Percentiles rank a stretch among this genome's conserved stretches.
phyloP scores from a whole-genome alignment of 331 rosid genomes.

The Prunus yedoensis region DNA sequence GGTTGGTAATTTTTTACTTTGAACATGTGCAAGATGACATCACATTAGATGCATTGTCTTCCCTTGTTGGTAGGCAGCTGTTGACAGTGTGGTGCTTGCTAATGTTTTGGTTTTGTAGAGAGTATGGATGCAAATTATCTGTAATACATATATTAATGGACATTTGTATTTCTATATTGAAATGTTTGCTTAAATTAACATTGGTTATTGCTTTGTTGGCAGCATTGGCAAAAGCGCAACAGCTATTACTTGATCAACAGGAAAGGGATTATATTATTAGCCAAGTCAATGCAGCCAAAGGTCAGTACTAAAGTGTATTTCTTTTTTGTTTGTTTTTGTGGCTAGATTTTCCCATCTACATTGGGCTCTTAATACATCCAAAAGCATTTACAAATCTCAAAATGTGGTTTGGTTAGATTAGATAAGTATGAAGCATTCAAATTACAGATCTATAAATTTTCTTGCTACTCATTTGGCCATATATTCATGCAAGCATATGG shows the following conservation, averaged over 20 bases:
- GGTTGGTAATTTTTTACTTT: not conserved
- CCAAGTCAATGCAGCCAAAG: constrained; percentile 93
- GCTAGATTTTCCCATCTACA: not conserved
- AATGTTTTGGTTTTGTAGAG: not conserved
- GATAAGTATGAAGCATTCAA: not conserved
- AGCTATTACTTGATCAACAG: constrained; percentile 83
- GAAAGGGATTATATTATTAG: constrained; percentile 86
- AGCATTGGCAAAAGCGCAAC: constrained; percentile 97
- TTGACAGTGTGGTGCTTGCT: constrained; percentile 3
- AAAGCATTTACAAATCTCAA: not conserved
- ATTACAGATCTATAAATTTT: not conserved
- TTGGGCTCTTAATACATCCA: not conserved
- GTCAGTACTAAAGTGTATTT: constrained; percentile 38
- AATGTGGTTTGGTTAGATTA: not conserved
- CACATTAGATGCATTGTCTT: not conserved
- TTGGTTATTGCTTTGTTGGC: constrained; percentile 40
- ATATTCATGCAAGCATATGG: no score
- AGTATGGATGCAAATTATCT: not conserved
- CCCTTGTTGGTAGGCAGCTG: not conserved
- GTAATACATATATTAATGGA: not conserved
- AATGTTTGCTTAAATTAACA: constrained; percentile 5
- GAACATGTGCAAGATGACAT: not conserved
- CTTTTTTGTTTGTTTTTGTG: not conserved
- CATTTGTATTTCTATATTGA: constrained; percentile 13
- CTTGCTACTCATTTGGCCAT: no score